These are phyloP conservation scores for Penicillium occitanis DNA, from an alignment of 2,329 filamentous ascomycete genomes.

Conservation along the genomic window DNA sequence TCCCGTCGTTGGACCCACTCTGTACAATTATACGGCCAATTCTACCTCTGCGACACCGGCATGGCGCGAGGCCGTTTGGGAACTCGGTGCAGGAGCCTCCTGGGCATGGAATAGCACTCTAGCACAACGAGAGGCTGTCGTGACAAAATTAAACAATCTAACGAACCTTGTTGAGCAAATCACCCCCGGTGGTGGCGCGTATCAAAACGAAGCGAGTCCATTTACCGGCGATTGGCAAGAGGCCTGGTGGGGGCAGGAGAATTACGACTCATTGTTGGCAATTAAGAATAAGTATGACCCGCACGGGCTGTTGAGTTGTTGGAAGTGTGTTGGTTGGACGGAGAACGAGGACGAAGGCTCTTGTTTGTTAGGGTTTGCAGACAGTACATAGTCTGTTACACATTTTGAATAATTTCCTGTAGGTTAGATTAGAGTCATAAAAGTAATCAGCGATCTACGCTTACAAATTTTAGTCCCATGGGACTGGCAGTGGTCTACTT, in stretches of 20 bases:
- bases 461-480: too few species aligned
- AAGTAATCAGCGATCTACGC: not conserved
- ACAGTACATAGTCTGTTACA: not conserved
- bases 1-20: not conserved
- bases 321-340: constrained; percentile 2
- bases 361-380: not conserved
- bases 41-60: constrained; percentile 2
- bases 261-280: constrained; percentile 14
- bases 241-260: constrained; percentile 19
- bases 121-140: constrained; percentile 1
- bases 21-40: constrained; percentile 5
- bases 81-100: not conserved
- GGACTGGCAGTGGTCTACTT: too few species aligned
- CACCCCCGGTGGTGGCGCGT: not conserved
- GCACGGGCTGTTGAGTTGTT: constrained; percentile 3
- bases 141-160: not conserved
- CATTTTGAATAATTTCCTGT: too few species aligned
- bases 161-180: not conserved
- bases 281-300: constrained; percentile 20
- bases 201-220: constrained; percentile 3
- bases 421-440: not conserved
- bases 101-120: constrained; percentile 10
- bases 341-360: not conserved
- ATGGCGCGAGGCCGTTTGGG: constrained; percentile 1
- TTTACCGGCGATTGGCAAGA: constrained; percentile 5